Percentiles rank a stretch among this genome's conserved stretches.
Conservation (phyloP, 2,329 filamentous ascomycete species). For the Neopestalotiopsis sp. region DNA sequence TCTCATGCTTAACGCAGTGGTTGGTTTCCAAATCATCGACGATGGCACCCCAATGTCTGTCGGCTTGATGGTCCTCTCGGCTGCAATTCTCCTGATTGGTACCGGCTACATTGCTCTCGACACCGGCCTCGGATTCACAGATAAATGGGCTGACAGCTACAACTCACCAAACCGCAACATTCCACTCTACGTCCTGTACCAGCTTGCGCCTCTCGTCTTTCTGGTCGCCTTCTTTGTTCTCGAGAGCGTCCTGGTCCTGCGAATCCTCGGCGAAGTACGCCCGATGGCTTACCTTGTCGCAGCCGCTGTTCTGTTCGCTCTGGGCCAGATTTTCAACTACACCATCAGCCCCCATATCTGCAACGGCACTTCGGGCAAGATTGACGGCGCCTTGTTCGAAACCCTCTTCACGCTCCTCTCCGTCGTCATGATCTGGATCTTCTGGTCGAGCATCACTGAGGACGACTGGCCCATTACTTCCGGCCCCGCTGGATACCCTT, state of each 20-base stretch:
- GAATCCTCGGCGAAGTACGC: conserved; percentile 83
- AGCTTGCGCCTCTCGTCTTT: conserved; percentile 86
- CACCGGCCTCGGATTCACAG: conserved; percentile 86
- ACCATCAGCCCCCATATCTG: conserved; percentile 92
- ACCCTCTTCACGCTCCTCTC: conserved; percentile 89
- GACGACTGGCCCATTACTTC: conserved; percentile 86
- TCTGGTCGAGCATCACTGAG: conserved; percentile 99
- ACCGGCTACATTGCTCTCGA: conserved; percentile 96
- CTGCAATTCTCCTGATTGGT: conserved; percentile 77
- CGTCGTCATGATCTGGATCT: conserved; percentile 86
- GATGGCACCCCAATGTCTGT: conserved; percentile 89
- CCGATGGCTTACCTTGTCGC: conserved; percentile 88
- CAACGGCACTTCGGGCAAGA: conserved; percentile 79
- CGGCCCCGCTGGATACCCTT: conserved; percentile 45
- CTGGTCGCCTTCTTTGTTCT: conserved; percentile 87
- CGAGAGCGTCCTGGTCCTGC: conserved; percentile 82
- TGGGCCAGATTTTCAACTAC: conserved; percentile 96
- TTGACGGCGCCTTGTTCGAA: conserved; percentile 92
- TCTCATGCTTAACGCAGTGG: conserved; percentile 86
- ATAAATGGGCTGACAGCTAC: conserved; percentile 71
- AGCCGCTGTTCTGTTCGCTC: conserved; percentile 82
- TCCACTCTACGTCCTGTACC: conserved; percentile 92
- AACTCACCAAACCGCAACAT: conserved; percentile 72
- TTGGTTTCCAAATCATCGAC: conserved; percentile 92
- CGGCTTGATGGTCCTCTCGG: conserved; percentile 75